Base-by-base conservation (phyloP, 1,284 basidiomycete genomes). In the Ganoderma leucocontextum region DNA sequence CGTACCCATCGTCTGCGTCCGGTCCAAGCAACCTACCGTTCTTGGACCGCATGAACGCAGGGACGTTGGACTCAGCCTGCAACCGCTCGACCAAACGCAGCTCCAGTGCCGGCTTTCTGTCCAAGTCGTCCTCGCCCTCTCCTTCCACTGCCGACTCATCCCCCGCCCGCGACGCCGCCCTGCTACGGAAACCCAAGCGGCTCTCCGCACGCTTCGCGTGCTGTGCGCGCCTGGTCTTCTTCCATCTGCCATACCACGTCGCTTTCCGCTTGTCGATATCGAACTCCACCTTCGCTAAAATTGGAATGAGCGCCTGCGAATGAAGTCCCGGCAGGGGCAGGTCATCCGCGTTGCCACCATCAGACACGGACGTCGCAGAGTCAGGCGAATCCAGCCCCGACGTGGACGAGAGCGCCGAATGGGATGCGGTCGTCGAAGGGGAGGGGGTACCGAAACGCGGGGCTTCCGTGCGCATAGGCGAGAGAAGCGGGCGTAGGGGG, bases 261-360 rank as follows among this genome's bases (percentile, higher is more conserved):
- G 92, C 93, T 73, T 85, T 90, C 62, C 63, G 82, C 58, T 83
- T 83, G 77, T 95, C 94, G 73, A 96, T 92, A 75, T 95, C 93
- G 73, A 96, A 95, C 78, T 96, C 94, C 22, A 96, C 88, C 80
- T 95, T 95, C 63, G 94, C 95, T 38, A 96, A 85, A 68, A 96
- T 90, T 15, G 93, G 93, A 63, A 94, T 88, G 55, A 93, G 80
- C 36, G 91, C 87, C 62, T 85, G 78, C 19, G 89, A 88, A 68
- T 80, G 78, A 59, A 93, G 81, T 7, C 92, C 91, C 19, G 90
- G 89, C n/a, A 92, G 82, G 67, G 89, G 84, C 63, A 91, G 79
- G 41, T 84, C 83, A 61, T 85, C 83, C 38, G 82, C 83, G 60
- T 80, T 81, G 22, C 77, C 75, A 66, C 75, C 74, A 59, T 75